Evolutionary conservation across 345 rosid species (phyloP), one percentile per base, ranked within the genome.

Genomic region (Eucalyptus tenuipes): DNA sequence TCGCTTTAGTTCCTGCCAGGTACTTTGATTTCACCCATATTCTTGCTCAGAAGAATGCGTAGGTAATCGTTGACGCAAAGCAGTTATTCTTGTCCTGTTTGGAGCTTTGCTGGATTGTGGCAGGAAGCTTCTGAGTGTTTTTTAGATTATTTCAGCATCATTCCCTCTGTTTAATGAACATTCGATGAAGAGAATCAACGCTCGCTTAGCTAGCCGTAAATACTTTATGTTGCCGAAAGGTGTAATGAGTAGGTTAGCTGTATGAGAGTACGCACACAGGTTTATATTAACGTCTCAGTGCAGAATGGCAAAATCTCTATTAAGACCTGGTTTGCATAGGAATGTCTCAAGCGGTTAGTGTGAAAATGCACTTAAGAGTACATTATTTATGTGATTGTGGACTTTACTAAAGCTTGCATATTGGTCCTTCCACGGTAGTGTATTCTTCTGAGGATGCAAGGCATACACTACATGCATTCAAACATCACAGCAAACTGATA

Each of bases 1-100:
- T 97, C 87, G 94, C 98, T 85, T 93, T 97, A n/a, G 96, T 97
- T 92, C 98, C 99, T 47, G 96, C 99, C 55, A 94, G 94, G 98
- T 94, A 22, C 33, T 49, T 49, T 45, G 40, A 15, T n/a, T 15
- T 64, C 75, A 64, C 33, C 10, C 33, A 48, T 82, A 20, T 88
- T 85, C 86, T 81, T 71, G 80, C 86, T n/a, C 85, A 49, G n/a
- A 66, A 52, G 53, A 86, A 57, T 45, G 33, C 27, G 10, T 25
- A 42, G 25, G 50, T 45, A 45, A 82, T 45, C 75, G 37, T 82
- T 13, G 16, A 82, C 2, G 52, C 49, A 82, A 27, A 42, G 15
- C 86, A 25, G 17, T 52, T 7, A n/a, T 15, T 64, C 55, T 85
- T 27, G 87, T 52, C 27, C 57, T 20, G 87, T 86, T 52, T 37